Evolutionary conservation across 805 yeast species (phyloP).

Genomic region (Blastobotrys attinorum): DNA sequence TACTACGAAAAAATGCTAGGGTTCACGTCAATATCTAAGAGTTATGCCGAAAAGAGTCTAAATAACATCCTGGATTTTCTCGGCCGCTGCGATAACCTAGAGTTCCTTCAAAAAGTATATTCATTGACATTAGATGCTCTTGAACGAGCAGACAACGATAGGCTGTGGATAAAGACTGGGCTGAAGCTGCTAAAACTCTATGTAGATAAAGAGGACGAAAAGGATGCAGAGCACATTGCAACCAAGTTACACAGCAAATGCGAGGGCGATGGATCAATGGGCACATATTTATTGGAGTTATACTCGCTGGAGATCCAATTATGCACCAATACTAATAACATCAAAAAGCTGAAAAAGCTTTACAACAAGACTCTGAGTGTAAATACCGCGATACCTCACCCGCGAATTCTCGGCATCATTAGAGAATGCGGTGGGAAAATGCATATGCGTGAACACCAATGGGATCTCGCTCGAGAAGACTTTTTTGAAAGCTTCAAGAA

Average conservation of each 20-base stretch:
- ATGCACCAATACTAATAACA: conserved; percentile 33
- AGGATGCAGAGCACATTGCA: neutral
- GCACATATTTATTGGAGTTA: conserved; percentile 44
- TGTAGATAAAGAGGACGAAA: conserved; percentile 17
- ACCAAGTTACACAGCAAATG: neutral
- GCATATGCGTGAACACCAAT: conserved; percentile 50
- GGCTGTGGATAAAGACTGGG: conserved; percentile 26
- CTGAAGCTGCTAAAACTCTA: conserved; percentile 27
- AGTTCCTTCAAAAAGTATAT: conserved; percentile 23
- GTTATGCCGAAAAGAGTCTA: conserved; percentile 30
- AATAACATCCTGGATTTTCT: conserved; percentile 26
- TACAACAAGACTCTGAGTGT: conserved; percentile 42
- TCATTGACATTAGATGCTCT: conserved; percentile 21
- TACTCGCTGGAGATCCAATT: conserved; percentile 60
- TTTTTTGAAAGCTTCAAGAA: conserved; percentile 51
- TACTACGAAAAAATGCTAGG: conserved; percentile 18
- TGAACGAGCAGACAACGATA: conserved; percentile 19
- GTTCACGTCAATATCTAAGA: conserved; percentile 20
- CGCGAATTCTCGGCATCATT: conserved; percentile 64
- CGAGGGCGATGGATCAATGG: conserved; percentile 9
- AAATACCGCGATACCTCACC: conserved; percentile 58
- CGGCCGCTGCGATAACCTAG: conserved; percentile 15
- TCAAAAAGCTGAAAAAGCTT: conserved; percentile 37
- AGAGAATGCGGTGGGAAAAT: conserved; percentile 70
- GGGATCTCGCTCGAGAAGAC: conserved; percentile 46